Evolutionary conservation across 306 rosid genomes (phyloP).

Genomic region (Gastrolobium bilobum): DNA sequence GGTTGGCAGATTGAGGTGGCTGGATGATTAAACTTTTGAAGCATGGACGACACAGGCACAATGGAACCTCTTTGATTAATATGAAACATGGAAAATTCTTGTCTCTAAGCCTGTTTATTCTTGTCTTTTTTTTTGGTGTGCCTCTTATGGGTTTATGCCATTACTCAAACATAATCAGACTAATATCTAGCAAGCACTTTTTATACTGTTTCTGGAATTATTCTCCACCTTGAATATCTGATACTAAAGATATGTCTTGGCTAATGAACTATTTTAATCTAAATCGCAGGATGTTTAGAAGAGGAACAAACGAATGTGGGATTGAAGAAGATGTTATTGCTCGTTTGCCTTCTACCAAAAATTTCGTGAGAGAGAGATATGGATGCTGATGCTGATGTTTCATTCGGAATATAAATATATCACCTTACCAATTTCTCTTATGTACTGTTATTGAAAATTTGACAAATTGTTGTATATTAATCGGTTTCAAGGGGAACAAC

Average conservation of each 20-base stretch:
- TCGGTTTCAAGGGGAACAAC: background rate
- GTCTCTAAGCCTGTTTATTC: background rate
- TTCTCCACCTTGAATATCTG: slow-evolving; percentile 39
- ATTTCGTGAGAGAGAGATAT: slow-evolving; percentile 54
- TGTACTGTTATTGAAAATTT: slow-evolving; percentile 30
- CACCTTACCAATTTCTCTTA: slow-evolving; percentile 20
- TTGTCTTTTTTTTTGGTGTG: background rate
- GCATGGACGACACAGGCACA: background rate
- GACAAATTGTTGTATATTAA: slow-evolving; percentile 25
- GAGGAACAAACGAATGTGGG: slow-evolving; percentile 95
- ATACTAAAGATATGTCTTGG: slow-evolving; percentile 18
- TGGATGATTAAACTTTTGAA: background rate
- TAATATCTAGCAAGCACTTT: slow-evolving; percentile 9
- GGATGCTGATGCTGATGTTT: slow-evolving; percentile 54
- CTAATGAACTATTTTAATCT: slow-evolving; percentile 26
- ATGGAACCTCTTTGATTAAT: background rate
- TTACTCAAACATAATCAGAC: slow-evolving; percentile 35
- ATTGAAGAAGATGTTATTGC: slow-evolving; percentile 85
- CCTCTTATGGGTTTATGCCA: background rate
- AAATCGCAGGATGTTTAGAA: slow-evolving; percentile 79
- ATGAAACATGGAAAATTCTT: background rate
- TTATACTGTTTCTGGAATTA: slow-evolving; percentile 51
- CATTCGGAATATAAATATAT: slow-evolving; percentile 51
- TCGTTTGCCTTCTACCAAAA: slow-evolving; percentile 84
- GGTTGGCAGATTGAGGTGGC: slow-evolving; percentile 12